Conservation (phyloP, 1,284 basidiomycete species). For the Singerocomus inundabilis region DNA sequence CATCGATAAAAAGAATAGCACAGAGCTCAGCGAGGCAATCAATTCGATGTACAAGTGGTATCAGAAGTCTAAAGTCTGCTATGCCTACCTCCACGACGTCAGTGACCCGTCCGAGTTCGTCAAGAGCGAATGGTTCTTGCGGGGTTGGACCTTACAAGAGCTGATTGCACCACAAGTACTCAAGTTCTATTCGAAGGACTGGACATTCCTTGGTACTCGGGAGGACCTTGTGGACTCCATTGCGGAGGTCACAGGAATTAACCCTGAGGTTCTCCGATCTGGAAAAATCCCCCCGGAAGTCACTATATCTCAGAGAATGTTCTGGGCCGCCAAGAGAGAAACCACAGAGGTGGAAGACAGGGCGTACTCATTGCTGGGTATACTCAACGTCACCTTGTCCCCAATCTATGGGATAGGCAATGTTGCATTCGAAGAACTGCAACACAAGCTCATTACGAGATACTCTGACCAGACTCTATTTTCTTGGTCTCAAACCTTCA, state of each 20-base stretch:
- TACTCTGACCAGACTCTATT: constrained; percentile 30
- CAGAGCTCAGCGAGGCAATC: constrained; percentile 27
- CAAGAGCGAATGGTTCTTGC: constrained; percentile 28
- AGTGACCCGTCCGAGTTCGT: constrained; percentile 12
- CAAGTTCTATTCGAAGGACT: constrained; percentile 26
- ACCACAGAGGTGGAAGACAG: constrained; percentile 24
- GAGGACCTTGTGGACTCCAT: constrained; percentile 15
- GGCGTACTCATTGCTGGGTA: constrained; percentile 30
- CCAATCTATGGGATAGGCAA: constrained; percentile 24
- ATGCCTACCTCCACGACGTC: constrained; percentile 30
- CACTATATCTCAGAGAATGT: constrained; percentile 28
- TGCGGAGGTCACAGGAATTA: constrained; percentile 18
- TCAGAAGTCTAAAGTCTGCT: constrained; percentile 21
- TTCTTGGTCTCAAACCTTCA: constrained; percentile 20
- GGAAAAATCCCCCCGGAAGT: constrained; percentile 9
- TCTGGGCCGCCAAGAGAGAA: constrained; percentile 24
- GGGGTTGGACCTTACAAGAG: constrained; percentile 34
- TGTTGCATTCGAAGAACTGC: constrained; percentile 23
- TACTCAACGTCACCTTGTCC: constrained; percentile 21
- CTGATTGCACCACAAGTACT: constrained; percentile 26
- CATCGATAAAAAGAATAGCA: constrained; percentile 23
- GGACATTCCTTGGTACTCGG: constrained; percentile 24
- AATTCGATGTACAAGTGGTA: constrained; percentile 35
- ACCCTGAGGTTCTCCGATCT: constrained; percentile 12
- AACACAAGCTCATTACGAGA: constrained; percentile 19